These are phyloP conservation scores for Euptelea pleiosperma DNA, from an alignment of 164 flowering plant species.

Conservation along the genomic window DNA sequence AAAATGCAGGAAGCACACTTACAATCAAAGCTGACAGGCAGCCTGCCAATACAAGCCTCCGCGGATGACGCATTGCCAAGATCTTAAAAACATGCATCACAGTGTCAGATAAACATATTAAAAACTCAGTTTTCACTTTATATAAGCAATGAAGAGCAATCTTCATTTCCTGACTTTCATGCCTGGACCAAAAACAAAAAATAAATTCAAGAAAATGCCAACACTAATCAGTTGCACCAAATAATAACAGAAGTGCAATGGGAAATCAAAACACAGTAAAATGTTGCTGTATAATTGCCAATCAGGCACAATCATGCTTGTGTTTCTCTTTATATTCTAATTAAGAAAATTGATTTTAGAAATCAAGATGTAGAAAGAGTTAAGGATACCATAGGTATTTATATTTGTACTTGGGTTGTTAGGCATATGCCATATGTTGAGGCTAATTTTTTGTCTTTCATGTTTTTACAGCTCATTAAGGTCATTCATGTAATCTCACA, in stretches of 20 bases:
- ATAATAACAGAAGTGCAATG: no score
- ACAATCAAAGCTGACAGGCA: conserved; percentile 82
- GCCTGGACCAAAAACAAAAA: neutral
- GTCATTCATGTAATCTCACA: no score
- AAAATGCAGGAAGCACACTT: conserved; percentile 30
- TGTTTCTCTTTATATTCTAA: neutral
- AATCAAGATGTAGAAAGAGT: conserved; percentile 3
- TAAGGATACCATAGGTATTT: no score
- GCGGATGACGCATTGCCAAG: conserved; percentile 97
- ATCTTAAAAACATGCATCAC: conserved; percentile 49
- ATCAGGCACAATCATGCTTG: no score
- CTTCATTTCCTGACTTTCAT: neutral
- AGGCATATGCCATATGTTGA: neutral
- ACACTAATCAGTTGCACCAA: no score
- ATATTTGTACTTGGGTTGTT: no score
- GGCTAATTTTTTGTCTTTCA: neutral
- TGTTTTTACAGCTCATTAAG: no score
- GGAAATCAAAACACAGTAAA: no score
- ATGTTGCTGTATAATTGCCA: neutral
- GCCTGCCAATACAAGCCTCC: conserved; percentile 85
- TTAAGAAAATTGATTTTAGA: neutral
- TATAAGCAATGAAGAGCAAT: neutral
- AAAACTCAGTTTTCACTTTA: neutral
- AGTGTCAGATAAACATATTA: conserved; percentile 15
- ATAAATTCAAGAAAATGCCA: no score